Conservation (phyloP, 257 asterid species). For the Solanum chiquidenum region DNA sequence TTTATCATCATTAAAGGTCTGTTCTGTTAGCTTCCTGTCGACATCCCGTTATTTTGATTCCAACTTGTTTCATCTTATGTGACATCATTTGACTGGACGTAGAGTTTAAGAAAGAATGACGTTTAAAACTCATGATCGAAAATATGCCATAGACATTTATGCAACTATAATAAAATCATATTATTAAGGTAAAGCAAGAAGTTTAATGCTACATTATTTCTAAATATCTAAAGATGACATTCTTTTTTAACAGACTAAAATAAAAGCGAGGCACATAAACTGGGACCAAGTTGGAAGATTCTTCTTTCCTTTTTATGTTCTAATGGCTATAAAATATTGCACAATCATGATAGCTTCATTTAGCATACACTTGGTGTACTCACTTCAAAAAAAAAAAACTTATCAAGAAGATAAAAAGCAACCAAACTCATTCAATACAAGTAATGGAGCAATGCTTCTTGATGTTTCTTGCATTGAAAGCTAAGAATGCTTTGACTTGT, state of each 20-base stretch:
- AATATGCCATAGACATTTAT: background rate
- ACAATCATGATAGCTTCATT: background rate
- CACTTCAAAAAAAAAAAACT: background rate
- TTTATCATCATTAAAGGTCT: background rate
- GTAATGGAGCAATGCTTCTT: background rate
- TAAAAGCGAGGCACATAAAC: background rate
- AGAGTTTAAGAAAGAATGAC: background rate
- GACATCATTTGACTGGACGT: background rate
- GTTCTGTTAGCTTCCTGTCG: background rate
- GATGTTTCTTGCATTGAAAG: background rate
- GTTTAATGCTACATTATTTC: background rate
- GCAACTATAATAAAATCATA: background rate
- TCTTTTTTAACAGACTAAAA: background rate
- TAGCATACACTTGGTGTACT: background rate
- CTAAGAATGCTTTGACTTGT: background rate
- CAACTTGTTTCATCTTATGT: background rate
- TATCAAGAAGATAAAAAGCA: background rate
- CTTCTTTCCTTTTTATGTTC: background rate
- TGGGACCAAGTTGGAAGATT: background rate
- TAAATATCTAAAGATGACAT: background rate
- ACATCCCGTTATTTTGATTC: background rate
- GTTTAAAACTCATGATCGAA: background rate
- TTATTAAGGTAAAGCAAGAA: background rate
- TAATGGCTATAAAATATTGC: background rate
- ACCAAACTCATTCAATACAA: background rate